Evolutionary conservation across 2,329 filamentous ascomycete species (phyloP).

Genomic region (Ilyonectria robusta): DNA sequence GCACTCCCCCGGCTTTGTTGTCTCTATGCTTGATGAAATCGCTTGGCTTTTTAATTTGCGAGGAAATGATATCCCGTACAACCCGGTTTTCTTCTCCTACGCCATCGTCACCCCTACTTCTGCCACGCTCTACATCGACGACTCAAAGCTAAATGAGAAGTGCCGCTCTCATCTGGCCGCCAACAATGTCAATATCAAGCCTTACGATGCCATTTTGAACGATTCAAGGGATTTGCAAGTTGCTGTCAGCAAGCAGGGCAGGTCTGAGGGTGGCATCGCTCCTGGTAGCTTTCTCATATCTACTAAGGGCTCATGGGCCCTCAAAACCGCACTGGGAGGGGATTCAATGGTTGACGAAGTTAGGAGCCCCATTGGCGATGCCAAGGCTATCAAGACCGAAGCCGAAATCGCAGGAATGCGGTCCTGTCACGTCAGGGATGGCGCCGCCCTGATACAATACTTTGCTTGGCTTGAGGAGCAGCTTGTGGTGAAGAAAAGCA

Average conservation of each 20-base stretch:
- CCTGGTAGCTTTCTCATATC: constrained; percentile 85
- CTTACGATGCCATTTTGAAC: constrained; percentile 85
- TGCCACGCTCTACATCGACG: constrained; percentile 88
- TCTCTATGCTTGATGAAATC: constrained; percentile 96
- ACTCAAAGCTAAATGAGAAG: constrained; percentile 79
- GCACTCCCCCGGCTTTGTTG: constrained; percentile 87
- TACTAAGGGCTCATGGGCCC: constrained; percentile 92
- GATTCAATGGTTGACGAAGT: constrained; percentile 88
- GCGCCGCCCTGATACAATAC: constrained; percentile 90
- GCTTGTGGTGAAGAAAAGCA: constrained; percentile 78
- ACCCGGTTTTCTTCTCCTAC: constrained; percentile 98
- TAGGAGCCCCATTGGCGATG: constrained; percentile 88
- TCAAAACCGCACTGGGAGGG: constrained; percentile 88
- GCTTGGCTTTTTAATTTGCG: constrained; percentile 99
- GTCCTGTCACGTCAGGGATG: constrained; percentile 92
- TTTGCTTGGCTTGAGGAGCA: constrained; percentile 98
- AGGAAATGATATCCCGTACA: constrained; percentile 96
- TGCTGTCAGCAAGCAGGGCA: constrained; percentile 57
- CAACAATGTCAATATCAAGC: constrained; percentile 80
- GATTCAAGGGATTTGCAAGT: constrained; percentile 76
- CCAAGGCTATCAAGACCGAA: constrained; percentile 95
- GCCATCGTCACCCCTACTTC: constrained; percentile 84
- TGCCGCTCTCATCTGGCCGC: constrained; percentile 78
- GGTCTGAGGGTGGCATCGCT: constrained; percentile 48
- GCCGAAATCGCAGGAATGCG: constrained; percentile 93